Evolutionary conservation across 2,329 filamentous ascomycete genomes (phyloP), one percentile per base, ranked within the genome.

Genomic region (Daldinia eschscholtzii): DNA sequence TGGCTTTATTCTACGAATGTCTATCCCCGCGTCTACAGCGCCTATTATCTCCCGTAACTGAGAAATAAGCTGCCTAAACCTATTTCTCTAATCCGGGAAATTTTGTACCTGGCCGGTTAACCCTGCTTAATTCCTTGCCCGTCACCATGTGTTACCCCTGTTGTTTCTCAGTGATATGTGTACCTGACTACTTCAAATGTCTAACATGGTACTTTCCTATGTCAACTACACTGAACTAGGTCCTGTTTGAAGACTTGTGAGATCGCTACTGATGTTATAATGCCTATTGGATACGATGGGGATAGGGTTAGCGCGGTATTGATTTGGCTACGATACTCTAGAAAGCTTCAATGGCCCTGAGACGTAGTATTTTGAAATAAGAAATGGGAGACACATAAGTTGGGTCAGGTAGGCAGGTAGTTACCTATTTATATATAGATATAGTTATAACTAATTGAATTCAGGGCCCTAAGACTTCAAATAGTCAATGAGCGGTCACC

Each of bases 401-500:
- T 23, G 2, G 20, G 20, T 23, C 2, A 23, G 20, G 20, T 23
- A 23, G 20, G 20, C 20, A 23, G 20, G 20, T 23, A 23, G 20
- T 23, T 23, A 23, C 20, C 20, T 10, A 35, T 35, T 35, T 35
- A 35, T 35, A 35, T 35, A 35, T 35, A 37, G n/a, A 37, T 37
- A 23, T 6, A 35, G 0, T 13, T 37, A 52, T 52, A 33, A 23
- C 20, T 35, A 28, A 59, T 52, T 7, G 18, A 57, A 44, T 39
- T 18, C 67, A 56, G 61, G 60, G 66, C 65, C 52, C 63, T 61
- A 57, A 55, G 72, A 69, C 73, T 75, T 73, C 73, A 60, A 67
- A 67, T 68, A 77, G 46, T 42, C 57, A 77, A 76, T 81, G 80
- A 84, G 78, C 74, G 80, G 80, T 85, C 83, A 84, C 81, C 81